Evolutionary conservation across 768 basidiomycete genomes (phyloP), one percentile per base, ranked within the genome.

Genomic region (Podaxis sp.): DNA sequence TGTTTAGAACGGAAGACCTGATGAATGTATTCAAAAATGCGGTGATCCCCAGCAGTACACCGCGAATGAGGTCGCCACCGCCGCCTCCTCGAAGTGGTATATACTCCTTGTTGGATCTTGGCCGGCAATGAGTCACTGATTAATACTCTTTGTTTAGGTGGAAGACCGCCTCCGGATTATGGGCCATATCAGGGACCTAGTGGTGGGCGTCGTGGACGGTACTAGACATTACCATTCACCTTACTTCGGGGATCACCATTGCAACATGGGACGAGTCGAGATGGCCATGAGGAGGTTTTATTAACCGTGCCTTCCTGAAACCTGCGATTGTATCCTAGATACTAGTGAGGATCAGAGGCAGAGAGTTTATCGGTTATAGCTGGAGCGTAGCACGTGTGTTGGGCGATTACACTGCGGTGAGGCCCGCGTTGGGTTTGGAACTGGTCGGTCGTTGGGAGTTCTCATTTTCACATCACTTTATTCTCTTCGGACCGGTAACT

Each of bases 1-100:
- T 93, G 41, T 96, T 96, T 77, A 82, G 92, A 61, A 89, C 90
- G 1, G 95, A 97, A 33, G 95, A 96, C 73, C 78, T 96, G 41
- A 89, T 98, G 87, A 88, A 89, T 64, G 70, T 94, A 33, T 89
- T 97, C 74, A 82, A 87, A 38, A 91, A 86, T 69, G 90, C 92
- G 53, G 86, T 90, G 36, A 92, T 95, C 60, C 91, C 93, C 0
- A 88, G 86, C 63, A 82, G 72, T 50, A 72, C 75, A 51, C 78
- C 82, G 11, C 60, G 72, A 66, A 75, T 81, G 2, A 83, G 83
- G 58, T 84, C 87, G 12, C 85, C 88, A 3, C 86, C 87, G 5
- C 83, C 86, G 3, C 77, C 83, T 8, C 81, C 86, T 28, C 41
- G 62, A 44, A 48, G 30, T 13, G 66, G 66, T 64, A 60, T 36